A percentile compares a stretch with the other conserved stretches of the same genome.
Evolutionary conservation across 1,284 basidiomycete species (phyloP).

Genomic region (Puccinia novopanici): DNA sequence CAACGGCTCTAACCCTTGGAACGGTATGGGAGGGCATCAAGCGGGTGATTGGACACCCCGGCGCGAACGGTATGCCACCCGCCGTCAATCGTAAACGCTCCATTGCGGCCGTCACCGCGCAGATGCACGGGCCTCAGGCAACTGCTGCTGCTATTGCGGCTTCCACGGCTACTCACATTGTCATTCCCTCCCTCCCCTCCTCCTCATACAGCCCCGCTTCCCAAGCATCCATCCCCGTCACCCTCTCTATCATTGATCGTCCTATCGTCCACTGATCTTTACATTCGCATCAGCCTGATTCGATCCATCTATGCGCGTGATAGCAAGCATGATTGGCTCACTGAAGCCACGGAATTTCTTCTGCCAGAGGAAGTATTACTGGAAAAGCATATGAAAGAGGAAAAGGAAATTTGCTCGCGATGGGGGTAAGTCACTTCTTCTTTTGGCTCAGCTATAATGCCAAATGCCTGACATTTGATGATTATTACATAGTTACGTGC

Average conservation of each 20-base stretch:
- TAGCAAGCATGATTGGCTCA: slow-evolving; percentile 52
- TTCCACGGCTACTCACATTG: slow-evolving; percentile 56
- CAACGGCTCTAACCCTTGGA: slow-evolving; percentile 31
- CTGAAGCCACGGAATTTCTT: slow-evolving; percentile 52
- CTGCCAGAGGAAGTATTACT: slow-evolving; percentile 56
- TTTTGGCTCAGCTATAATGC: background rate
- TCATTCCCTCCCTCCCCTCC: slow-evolving; percentile 57
- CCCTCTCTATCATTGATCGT: slow-evolving; percentile 57
- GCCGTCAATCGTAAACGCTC: slow-evolving; percentile 54
- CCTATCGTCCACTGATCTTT: slow-evolving; percentile 57
- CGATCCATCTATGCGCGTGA: slow-evolving; percentile 57
- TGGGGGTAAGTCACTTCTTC: slow-evolving; percentile 57
- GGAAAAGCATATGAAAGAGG: slow-evolving; percentile 57
- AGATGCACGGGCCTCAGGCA: slow-evolving; percentile 52
- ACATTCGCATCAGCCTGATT: slow-evolving; percentile 57
- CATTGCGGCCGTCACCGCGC: slow-evolving; percentile 54
- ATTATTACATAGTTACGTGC: slow-evolving; percentile 36
- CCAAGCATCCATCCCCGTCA: slow-evolving; percentile 56
- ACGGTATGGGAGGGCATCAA: slow-evolving; percentile 44
- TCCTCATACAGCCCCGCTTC: slow-evolving; percentile 57
- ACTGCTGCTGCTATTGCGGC: slow-evolving; percentile 29
- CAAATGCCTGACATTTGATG: background rate
- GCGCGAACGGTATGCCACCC: slow-evolving; percentile 53
- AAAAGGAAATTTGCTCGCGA: slow-evolving; percentile 60
- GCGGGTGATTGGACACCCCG: slow-evolving; percentile 35